Evolutionary conservation across 768 basidiomycete genomes (phyloP).

Genomic region (Fibroporia radiculosa): DNA sequence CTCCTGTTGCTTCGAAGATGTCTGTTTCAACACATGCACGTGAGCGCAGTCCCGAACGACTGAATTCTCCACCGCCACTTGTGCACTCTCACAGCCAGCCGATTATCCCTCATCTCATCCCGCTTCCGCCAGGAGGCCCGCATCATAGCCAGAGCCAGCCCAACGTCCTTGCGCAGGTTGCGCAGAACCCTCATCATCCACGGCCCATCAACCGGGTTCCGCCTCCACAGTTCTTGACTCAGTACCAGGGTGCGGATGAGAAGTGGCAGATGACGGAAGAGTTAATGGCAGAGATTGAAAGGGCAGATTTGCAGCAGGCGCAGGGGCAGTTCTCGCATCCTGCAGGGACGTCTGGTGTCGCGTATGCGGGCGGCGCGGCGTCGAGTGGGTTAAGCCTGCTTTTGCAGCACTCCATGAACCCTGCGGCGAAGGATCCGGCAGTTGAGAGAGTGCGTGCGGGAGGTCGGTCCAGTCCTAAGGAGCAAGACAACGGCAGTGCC

Average conservation of each 20-base stretch:
- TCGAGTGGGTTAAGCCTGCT: conserved; percentile 29
- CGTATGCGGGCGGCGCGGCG: conserved; percentile 40
- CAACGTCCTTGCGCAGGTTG: conserved; percentile 24
- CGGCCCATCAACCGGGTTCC: conserved; percentile 54
- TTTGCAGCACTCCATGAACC: neutral
- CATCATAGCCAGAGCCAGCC: conserved; percentile 19
- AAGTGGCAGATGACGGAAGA: conserved; percentile 65
- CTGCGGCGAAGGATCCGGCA: conserved; percentile 32
- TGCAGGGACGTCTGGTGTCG: conserved; percentile 33
- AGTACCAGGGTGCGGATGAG: conserved; percentile 47
- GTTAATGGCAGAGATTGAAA: conserved; percentile 64
- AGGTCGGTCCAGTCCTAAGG: conserved; percentile 51
- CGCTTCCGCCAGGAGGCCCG: conserved; percentile 31
- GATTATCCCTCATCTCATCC: conserved; percentile 17
- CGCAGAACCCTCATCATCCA: conserved; percentile 43
- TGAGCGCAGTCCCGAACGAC: conserved; percentile 29
- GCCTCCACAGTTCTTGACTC: conserved; percentile 47
- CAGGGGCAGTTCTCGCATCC: conserved; percentile 34
- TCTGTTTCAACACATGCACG: conserved; percentile 15
- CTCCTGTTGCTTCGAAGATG: conserved; percentile 26
- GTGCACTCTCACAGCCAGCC: conserved; percentile 25
- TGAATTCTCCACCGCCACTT: conserved; percentile 37
- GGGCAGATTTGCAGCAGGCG: conserved; percentile 56
- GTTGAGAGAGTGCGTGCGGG: conserved; percentile 47
- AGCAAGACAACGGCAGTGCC: conserved; percentile 29